Evolutionary conservation across 2,329 filamentous ascomycete genomes (phyloP).

Genomic region (Diaporthe vaccinii): DNA sequence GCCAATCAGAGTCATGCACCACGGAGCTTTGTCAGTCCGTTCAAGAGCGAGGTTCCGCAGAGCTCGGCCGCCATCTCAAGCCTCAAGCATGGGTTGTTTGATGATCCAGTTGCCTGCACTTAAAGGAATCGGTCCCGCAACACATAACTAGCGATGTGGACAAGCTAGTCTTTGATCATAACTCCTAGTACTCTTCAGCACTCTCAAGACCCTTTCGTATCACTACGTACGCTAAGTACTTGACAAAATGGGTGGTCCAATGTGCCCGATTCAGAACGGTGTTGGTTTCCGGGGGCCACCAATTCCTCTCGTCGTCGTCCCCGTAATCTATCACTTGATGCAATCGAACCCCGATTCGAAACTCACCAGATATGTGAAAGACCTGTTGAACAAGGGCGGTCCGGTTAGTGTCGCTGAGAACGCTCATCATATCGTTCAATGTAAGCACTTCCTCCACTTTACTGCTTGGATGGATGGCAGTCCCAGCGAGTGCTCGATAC

Average conservation of each 20-base stretch:
- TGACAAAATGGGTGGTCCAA: slow-evolving; percentile 20
- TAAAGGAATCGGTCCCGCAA: background rate
- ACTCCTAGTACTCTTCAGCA: background rate
- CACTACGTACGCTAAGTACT: background rate
- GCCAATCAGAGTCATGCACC: slow-evolving; percentile 1
- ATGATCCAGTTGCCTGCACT: background rate
- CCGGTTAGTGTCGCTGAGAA: slow-evolving; percentile 37
- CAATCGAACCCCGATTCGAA: slow-evolving; percentile 30
- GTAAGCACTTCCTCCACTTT: background rate
- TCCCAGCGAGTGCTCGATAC: background rate
- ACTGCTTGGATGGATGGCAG: background rate
- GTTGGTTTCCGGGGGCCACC: slow-evolving; percentile 35
- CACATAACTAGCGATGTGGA: too few species aligned
- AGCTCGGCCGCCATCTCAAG: background rate
- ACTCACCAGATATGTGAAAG: slow-evolving; percentile 15
- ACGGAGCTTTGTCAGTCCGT: slow-evolving; percentile 3
- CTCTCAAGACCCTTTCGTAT: too few species aligned
- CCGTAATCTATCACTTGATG: slow-evolving; percentile 38
- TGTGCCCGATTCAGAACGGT: slow-evolving; percentile 27
- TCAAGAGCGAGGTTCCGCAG: slow-evolving; percentile 5
- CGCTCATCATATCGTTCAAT: slow-evolving; percentile 36
- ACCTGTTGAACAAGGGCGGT: slow-evolving; percentile 17
- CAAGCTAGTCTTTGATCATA: background rate
- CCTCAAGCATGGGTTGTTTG: background rate
- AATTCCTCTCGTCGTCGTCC: slow-evolving; percentile 36